phyloP scores from a whole-genome alignment of 2,329 filamentous ascomycete species.

The Mycosphaerella sp. region DNA sequence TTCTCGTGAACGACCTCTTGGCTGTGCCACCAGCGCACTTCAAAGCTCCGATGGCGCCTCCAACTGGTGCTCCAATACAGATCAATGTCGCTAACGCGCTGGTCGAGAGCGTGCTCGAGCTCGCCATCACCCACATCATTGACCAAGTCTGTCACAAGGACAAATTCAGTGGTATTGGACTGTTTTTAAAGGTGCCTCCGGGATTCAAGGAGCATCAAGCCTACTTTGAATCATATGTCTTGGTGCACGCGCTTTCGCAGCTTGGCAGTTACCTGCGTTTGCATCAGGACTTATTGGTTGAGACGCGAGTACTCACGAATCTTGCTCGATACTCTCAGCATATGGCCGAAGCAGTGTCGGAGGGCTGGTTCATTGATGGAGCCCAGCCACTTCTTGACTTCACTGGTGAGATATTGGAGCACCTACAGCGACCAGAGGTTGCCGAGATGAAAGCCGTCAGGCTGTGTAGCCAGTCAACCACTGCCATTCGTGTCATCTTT shows the following conservation, averaged over 20 bases:
- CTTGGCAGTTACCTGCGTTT: slow-evolving; percentile 64
- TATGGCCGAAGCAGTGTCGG: slow-evolving; percentile 83
- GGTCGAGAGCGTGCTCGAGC: slow-evolving; percentile 67
- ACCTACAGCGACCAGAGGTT: slow-evolving; percentile 78
- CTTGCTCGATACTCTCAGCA: slow-evolving; percentile 73
- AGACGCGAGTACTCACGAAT: slow-evolving; percentile 81
- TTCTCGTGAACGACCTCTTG: slow-evolving; percentile 67
- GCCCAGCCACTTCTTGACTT: slow-evolving; percentile 80
- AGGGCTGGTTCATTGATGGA: slow-evolving; percentile 93
- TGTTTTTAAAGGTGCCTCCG: slow-evolving; percentile 83
- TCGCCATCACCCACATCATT: slow-evolving; percentile 72
- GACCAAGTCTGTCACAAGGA: slow-evolving; percentile 82
- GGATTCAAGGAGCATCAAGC: slow-evolving; percentile 92
- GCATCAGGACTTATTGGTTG: slow-evolving; percentile 65
- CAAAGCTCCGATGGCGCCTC: slow-evolving; percentile 55
- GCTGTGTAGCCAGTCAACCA: slow-evolving; percentile 79
- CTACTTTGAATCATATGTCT: slow-evolving; percentile 86
- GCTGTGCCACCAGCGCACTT: slow-evolving; percentile 57
- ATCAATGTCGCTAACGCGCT: slow-evolving; percentile 59
- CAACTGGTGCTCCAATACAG: slow-evolving; percentile 44
- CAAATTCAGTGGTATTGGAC: slow-evolving; percentile 79
- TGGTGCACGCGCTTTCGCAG: slow-evolving; percentile 66
- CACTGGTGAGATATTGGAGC: slow-evolving; percentile 75
- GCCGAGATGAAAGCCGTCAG: slow-evolving; percentile 76
- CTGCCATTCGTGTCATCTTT: slow-evolving; percentile 68